Conservation (phyloP, 441 rosid genomes). For the Daphne laureola region DNA sequence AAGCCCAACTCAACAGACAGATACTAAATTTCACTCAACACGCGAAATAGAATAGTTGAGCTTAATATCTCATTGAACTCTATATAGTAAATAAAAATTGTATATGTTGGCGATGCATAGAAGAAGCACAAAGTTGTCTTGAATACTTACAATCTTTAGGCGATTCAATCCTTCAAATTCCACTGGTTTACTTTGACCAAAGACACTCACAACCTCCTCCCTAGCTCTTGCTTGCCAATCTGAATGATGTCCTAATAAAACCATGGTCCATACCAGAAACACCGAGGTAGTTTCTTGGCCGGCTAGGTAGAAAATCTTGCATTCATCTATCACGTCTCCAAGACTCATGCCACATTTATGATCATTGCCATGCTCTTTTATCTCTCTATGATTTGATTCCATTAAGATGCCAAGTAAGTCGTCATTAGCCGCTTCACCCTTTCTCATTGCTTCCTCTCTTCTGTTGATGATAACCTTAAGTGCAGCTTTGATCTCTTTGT, state of each 20-base stretch:
- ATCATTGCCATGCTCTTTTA: slow-evolving; percentile 8
- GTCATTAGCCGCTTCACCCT: slow-evolving; percentile 19
- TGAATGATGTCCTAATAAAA: slow-evolving; percentile 19
- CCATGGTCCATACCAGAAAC: slow-evolving; percentile 31
- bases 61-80: too few species aligned
- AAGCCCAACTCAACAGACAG: too few species aligned
- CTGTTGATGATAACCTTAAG: slow-evolving; percentile 13
- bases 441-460: slow-evolving; percentile 21
- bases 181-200: slow-evolving; percentile 25
- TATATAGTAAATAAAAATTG: too few species aligned
- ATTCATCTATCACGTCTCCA: slow-evolving; percentile 31
- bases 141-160: background rate
- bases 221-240: slow-evolving; percentile 19
- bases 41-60: too few species aligned
- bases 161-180: background rate
- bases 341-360: slow-evolving; percentile 21
- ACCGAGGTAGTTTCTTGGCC: slow-evolving; percentile 33
- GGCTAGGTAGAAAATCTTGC: slow-evolving; percentile 30
- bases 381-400: slow-evolving; percentile 23
- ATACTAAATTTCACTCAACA: too few species aligned
- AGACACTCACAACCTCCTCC: slow-evolving; percentile 33
- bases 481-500: too few species aligned
- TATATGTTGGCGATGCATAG: too few species aligned
- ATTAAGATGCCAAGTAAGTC: slow-evolving; percentile 27
- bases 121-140: too few species aligned